Evolutionary conservation across 2,329 filamentous ascomycete species (phyloP), one percentile per base, ranked within the genome.

Genomic region (Dactylellina cionopaga): DNA sequence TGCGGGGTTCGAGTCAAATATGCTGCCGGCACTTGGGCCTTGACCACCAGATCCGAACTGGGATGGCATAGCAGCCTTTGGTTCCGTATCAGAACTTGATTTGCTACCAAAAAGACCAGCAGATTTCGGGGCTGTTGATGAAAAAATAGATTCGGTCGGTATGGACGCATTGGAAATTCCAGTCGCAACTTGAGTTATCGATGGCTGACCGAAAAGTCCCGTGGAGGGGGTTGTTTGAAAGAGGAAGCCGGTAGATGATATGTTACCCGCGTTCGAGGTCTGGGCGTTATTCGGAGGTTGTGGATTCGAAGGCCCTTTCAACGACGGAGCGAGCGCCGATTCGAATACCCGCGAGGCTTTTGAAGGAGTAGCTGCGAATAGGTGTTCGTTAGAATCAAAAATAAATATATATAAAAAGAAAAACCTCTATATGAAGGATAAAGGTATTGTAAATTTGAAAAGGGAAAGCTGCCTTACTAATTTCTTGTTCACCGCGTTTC

Each of bases 301-400:
- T 6, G 37, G 2, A 43, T 35, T 44, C 9, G 27, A 3, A 10
- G 5, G 9, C n/a, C 29, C 10, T 24, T 11, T 27, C 9, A 22
- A 25, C 1, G 29, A 17, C 15, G 33, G 7, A 10, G 24, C 58
- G 6, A 71, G 58, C 3, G 58, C 47, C 27, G 68, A 72, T 65
- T 72, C 59, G 25, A 72, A 72, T 35, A 72, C 31, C 9, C 39
- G 54, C 5, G 68, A 64, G 17, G 68, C 59, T 47, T 72, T 64
- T 15, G 68, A 72, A 11, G 51, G 52, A 1, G 37, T 55, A 2
- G 22, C 68, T 49, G 29, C n/a, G 10, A n/a, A 39, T 13, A 4
- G 24, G 27, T 22, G 24, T 25, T 29, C 25, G 29, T 52, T 19
- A 35, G 15, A 11, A 13, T 7, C 29, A 13, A 29, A 29, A 33